A percentile compares a stretch with the other conserved stretches of the same genome.
Evolutionary conservation across 1,284 basidiomycete species (phyloP).

Genomic region (Trametes hirsuta): DNA sequence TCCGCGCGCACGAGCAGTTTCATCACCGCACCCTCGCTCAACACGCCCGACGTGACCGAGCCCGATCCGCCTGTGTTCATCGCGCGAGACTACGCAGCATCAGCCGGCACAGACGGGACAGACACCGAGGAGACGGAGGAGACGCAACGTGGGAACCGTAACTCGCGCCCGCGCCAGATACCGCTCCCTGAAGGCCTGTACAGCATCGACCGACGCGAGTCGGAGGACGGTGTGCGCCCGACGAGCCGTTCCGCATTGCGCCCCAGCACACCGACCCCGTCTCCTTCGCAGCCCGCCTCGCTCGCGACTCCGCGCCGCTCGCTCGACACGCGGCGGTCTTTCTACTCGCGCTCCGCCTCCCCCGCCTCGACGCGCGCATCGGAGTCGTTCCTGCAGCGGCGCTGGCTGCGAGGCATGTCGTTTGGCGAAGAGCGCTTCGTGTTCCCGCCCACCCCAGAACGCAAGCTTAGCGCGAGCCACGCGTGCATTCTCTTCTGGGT

Average conservation of each 20-base stretch:
- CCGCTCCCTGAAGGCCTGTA: constrained; percentile 26
- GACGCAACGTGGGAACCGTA: constrained; percentile 6
- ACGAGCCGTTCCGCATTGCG: constrained; percentile 8
- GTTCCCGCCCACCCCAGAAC: constrained; percentile 8
- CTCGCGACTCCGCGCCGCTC: constrained; percentile 10
- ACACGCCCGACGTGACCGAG: constrained; percentile 14
- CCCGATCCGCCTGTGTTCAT: constrained; percentile 11
- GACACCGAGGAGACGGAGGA: constrained; percentile 16
- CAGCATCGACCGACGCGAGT: constrained; percentile 22
- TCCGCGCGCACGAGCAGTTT: constrained; percentile 56
- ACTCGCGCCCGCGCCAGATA: not conserved
- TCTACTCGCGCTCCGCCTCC: constrained; percentile 15
- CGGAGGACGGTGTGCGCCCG: constrained; percentile 4
- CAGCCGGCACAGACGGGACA: constrained; percentile 8
- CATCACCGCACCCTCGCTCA: constrained; percentile 52
- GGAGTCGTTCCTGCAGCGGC: constrained; percentile 31
- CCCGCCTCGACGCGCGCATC: constrained; percentile 4
- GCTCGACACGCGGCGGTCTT: constrained; percentile 11
- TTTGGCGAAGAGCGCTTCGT: constrained; percentile 36
- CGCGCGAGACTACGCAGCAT: constrained; percentile 16
- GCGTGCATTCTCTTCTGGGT: constrained; percentile 70
- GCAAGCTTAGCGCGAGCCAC: constrained; percentile 23
- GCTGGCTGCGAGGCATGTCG: constrained; percentile 36
- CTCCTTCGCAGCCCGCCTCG: not conserved
- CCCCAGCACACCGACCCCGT: constrained; percentile 10